Evolutionary conservation across 2,329 filamentous ascomycete genomes (phyloP), one percentile per base, ranked within the genome.

Genomic region (Botrytis deweyae): DNA sequence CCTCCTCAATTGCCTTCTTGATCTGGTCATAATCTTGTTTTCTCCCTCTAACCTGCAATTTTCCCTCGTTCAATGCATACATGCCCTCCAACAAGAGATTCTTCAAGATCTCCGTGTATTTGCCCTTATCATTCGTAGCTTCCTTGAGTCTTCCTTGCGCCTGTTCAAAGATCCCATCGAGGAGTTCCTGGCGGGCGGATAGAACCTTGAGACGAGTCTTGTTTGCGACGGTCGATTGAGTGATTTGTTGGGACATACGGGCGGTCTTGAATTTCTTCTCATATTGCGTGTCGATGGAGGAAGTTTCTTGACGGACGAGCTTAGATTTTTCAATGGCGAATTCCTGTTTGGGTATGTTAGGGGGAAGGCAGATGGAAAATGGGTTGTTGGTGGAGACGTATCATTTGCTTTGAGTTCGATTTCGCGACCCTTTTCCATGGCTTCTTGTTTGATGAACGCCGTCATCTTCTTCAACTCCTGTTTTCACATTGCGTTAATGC

Each of bases 251-350:
- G 76, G 94, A 95, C 93, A 98, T 97, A 87, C 92, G 90, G 80
- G 96, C 95, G 86, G 97, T 93, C 88, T 98, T 99, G 90, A 97
- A 97, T 87, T 98, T 98, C 90, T 98, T 98, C 86, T 95, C 93
- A 89, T 98, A 99, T 80, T 92, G 87, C 78, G 88, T 87, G 86
- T 99, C 96, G 87, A 99, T 98, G 84, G 94, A 86, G 81, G 94
- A 90, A 72, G 93, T 98, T 86, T 98, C 96, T 85, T 97, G 91
- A 83, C 94, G 95, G 80, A 98, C 96, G 69, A 99, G 93, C 88
- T 97, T 98, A 81, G 95, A 96, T 87, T 99, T 99, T 84, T 99
- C 96, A 83, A 98, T 98, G 83, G 94, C 93, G 85, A 98, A 98
- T 85, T 99, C 96, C 85, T 73, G 72, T 73, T 42, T 69, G 65